Percentiles rank a stretch among this genome's conserved stretches.
These are phyloP conservation scores for Phyllosticta citriasiana DNA, from an alignment of 2,329 filamentous ascomycete species.

Conservation along the genomic window DNA sequence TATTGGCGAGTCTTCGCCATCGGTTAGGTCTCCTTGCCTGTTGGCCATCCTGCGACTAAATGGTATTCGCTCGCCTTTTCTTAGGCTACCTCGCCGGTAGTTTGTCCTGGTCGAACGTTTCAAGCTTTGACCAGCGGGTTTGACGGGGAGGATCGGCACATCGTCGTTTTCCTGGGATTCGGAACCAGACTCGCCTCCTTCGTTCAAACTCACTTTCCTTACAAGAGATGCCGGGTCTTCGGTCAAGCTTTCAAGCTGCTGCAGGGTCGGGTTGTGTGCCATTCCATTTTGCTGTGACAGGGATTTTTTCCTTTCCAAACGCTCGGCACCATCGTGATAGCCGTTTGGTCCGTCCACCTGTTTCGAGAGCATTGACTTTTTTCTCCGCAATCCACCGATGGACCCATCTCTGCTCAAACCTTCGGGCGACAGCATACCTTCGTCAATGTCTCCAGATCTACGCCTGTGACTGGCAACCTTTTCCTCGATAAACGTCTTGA, in stretches of 20 bases:
- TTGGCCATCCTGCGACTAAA: conserved; percentile 63
- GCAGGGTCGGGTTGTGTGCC: conserved; percentile 50
- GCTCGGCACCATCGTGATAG: conserved; percentile 77
- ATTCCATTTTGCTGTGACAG: conserved; percentile 42
- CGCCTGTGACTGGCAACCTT: conserved; percentile 82
- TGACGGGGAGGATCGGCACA: conserved; percentile 73
- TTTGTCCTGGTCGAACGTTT: conserved; percentile 86
- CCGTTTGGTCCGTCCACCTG: conserved; percentile 72
- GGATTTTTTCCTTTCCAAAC: conserved; percentile 64
- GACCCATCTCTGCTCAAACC: conserved; percentile 46
- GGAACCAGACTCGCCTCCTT: conserved; percentile 29
- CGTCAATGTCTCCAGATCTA: conserved; percentile 59
- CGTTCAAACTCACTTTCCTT: conserved; percentile 54
- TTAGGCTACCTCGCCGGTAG: conserved; percentile 79
- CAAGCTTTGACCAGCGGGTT: conserved; percentile 63
- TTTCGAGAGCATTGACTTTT: conserved; percentile 90
- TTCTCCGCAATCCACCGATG: conserved; percentile 59
- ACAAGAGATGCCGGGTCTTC: conserved; percentile 66
- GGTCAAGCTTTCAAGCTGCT: conserved; percentile 68
- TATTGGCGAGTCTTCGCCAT: conserved; percentile 39
- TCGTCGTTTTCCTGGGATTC: conserved; percentile 49
- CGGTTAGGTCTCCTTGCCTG: conserved; percentile 41
- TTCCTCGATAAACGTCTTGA: conserved; percentile 92
- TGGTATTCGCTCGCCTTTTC: conserved; percentile 63
- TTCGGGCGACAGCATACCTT: conserved; percentile 46